A percentile compares a stretch with the other conserved stretches of the same genome.
Conservation (phyloP, 2,329 filamentous ascomycete genomes). For the Fusarium torreyae region DNA sequence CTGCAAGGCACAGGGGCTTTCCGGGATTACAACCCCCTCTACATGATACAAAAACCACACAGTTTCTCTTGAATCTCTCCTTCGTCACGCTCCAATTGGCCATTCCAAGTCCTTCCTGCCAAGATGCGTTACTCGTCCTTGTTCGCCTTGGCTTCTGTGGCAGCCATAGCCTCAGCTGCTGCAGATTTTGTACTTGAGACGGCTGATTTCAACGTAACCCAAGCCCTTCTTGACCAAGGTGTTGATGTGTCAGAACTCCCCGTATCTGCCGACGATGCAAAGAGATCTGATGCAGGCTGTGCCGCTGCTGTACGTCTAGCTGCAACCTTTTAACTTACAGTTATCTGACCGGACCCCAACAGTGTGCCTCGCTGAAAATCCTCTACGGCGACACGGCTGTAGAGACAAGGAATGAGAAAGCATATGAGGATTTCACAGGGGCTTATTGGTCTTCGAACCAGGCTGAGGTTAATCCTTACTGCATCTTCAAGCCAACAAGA, state of each 20-base stretch:
- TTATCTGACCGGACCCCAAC: not conserved
- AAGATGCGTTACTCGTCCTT: conserved; percentile 17
- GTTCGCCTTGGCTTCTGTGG: not conserved
- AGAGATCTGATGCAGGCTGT: conserved; percentile 10
- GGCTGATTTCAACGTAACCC: conserved; percentile 22
- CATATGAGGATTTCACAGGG: conserved; percentile 9
- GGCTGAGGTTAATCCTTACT: conserved; percentile 21
- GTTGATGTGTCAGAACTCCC: conserved; percentile 23
- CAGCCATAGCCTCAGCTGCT: not conserved
- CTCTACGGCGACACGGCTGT: conserved; percentile 28
- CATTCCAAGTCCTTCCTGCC: not conserved
- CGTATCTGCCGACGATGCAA: not conserved
- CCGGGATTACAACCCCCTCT: not conserved
- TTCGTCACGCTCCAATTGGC: not conserved
- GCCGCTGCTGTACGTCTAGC: conserved; percentile 15
- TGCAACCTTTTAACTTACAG: not conserved
- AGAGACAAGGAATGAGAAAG: conserved; percentile 13
- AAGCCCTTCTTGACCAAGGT: conserved; percentile 29
- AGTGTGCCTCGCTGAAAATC: conserved; percentile 31
- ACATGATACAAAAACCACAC: not conserved
- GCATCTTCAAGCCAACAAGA: conserved; percentile 34
- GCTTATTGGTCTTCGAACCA: conserved; percentile 33
- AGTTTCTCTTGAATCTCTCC: no score
- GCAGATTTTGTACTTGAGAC: conserved; percentile 7
- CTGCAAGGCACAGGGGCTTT: not conserved